phyloP scores from a whole-genome alignment of 2,329 filamentous ascomycete genomes.

The Fusarium lyarnte region DNA sequence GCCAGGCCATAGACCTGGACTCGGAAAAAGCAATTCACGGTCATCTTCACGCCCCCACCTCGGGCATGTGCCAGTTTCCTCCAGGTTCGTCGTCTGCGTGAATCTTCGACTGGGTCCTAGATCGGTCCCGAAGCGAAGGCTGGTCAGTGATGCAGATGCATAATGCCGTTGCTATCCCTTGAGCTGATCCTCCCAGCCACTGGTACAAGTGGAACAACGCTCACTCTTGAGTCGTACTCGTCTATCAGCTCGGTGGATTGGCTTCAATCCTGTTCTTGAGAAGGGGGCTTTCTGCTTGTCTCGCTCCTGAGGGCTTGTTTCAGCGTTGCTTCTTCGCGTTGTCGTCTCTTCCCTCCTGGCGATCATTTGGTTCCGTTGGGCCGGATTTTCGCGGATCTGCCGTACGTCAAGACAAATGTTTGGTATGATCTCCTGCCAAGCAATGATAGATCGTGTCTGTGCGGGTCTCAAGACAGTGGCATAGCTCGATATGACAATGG shows the following conservation, averaged over 20 bases:
- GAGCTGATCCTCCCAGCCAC: neutral
- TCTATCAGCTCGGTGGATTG: slow-evolving; percentile 26
- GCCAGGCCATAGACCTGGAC: neutral
- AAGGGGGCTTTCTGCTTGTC: slow-evolving; percentile 4
- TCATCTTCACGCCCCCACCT: slow-evolving; percentile 23
- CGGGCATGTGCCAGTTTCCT: slow-evolving; percentile 6
- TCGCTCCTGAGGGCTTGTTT: slow-evolving; percentile 12
- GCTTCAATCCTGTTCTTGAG: slow-evolving; percentile 14
- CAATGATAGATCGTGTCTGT: slow-evolving; percentile 17
- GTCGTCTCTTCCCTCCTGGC: slow-evolving; percentile 40
- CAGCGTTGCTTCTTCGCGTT: slow-evolving; percentile 30
- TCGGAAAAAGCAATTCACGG: slow-evolving; percentile 31
- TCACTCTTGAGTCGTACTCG: slow-evolving; percentile 30
- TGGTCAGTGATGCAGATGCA: slow-evolving; percentile 6
- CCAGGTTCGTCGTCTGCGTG: slow-evolving; percentile 7
- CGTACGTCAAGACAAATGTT: neutral
- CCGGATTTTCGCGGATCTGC: slow-evolving; percentile 12
- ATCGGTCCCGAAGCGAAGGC: slow-evolving; percentile 2
- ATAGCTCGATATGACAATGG: slow-evolving; percentile 11
- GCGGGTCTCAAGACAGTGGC: slow-evolving; percentile 1
- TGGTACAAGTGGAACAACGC: slow-evolving; percentile 11
- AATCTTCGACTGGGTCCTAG: neutral
- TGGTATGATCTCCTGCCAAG: slow-evolving; percentile 18
- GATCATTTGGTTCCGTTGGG: slow-evolving; percentile 10
- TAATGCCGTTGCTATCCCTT: slow-evolving; percentile 29